Percentiles rank a stretch among this genome's conserved stretches.
Conservation (phyloP, 306 rosid species). For the Cicer judaicum region DNA sequence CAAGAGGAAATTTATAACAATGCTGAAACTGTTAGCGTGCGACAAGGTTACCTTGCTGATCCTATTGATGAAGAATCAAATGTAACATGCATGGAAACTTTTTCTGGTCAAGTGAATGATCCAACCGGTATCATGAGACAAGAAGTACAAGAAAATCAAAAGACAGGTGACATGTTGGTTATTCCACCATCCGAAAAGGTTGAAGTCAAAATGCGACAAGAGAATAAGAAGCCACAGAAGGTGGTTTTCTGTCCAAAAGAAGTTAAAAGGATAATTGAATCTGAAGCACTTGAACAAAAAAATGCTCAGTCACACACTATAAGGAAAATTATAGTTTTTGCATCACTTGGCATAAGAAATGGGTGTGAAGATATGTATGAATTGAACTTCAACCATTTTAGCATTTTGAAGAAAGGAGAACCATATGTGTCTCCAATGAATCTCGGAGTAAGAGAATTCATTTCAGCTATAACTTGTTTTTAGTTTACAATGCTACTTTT, state of each 20-base stretch:
- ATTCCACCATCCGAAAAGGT: slow-evolving; percentile 40
- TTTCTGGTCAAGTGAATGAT: slow-evolving; percentile 33
- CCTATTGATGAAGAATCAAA: slow-evolving; percentile 42
- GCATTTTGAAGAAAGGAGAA: slow-evolving; percentile 79
- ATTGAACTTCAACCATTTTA: slow-evolving; percentile 78
- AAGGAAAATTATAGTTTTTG: slow-evolving; percentile 85
- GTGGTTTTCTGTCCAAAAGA: slow-evolving; percentile 88
- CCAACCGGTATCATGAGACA: slow-evolving; percentile 37
- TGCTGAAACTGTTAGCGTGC: slow-evolving; percentile 37
- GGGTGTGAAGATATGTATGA: slow-evolving; percentile 88
- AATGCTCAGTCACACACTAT: slow-evolving; percentile 84
- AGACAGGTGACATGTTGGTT: slow-evolving; percentile 27
- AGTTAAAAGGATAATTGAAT: slow-evolving; percentile 72
- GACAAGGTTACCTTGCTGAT: slow-evolving; percentile 33
- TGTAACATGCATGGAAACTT: slow-evolving; percentile 29
- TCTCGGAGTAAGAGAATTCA: slow-evolving; percentile 74
- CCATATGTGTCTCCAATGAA: slow-evolving; percentile 59
- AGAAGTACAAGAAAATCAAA: slow-evolving; percentile 48
- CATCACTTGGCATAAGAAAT: slow-evolving; percentile 86
- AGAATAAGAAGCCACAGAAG: slow-evolving; percentile 64
- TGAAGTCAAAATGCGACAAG: slow-evolving; percentile 38
- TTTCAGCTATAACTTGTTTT: background rate
- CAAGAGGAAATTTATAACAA: slow-evolving; percentile 42
- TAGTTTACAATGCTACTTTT: background rate
- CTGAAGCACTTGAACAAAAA: slow-evolving; percentile 55